Evolutionary conservation across 179 eudicot genomes (phyloP).

Genomic region (Drosera spatulata): DNA sequence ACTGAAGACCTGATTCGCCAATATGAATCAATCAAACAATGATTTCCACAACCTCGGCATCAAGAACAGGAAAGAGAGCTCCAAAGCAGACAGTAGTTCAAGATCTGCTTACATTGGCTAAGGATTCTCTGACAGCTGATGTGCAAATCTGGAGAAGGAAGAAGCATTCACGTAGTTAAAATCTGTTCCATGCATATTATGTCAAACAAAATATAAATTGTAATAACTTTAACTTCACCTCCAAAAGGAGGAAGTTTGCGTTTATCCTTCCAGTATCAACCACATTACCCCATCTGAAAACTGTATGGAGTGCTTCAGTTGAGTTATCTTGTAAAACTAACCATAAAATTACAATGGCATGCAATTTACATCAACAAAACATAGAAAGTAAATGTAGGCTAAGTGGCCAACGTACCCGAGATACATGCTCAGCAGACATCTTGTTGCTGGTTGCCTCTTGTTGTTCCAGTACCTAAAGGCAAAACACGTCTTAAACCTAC

Average conservation of each 20-base stretch:
- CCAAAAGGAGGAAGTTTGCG: background rate
- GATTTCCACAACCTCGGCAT: conserved; percentile 4
- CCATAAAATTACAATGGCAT: background rate
- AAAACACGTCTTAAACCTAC: conserved; percentile 2
- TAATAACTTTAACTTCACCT: background rate
- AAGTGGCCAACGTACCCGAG: conserved; percentile 36
- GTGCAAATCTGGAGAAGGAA: conserved; percentile 32
- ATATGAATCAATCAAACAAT: conserved; percentile 9
- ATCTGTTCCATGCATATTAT: background rate
- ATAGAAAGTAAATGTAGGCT: background rate
- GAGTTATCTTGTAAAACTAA: background rate
- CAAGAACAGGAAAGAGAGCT: conserved; percentile 7
- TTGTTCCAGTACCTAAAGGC: conserved; percentile 38
- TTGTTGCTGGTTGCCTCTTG: conserved; percentile 17
- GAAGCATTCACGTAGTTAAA: background rate
- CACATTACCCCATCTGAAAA: background rate
- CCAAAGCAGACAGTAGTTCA: conserved; percentile 11
- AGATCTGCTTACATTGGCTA: conserved; percentile 38
- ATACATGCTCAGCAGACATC: conserved; percentile 30
- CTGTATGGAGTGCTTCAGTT: background rate
- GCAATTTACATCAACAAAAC: background rate
- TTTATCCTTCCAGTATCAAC: too few species aligned
- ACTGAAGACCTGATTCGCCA: conserved; percentile 53
- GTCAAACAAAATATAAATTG: too few species aligned
- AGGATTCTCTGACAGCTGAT: conserved; percentile 37